Conservation (phyloP, 768 basidiomycete genomes). For the Cyclocybe aegerita region DNA sequence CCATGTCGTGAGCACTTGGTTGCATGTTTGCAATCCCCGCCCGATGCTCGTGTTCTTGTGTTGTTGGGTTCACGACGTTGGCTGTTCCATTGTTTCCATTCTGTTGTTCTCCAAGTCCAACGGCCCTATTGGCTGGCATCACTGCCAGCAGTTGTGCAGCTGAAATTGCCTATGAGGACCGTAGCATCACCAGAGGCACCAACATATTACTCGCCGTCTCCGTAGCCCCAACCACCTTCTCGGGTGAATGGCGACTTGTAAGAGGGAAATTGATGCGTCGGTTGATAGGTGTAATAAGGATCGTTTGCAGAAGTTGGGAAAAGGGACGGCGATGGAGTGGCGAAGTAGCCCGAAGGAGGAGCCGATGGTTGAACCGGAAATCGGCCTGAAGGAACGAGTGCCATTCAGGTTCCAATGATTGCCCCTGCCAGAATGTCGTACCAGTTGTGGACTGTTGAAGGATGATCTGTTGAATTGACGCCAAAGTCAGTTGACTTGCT, state of each 20-base stretch:
- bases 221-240: constrained; percentile 46
- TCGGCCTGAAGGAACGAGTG: constrained; percentile 54
- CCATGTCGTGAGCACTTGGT: too few species aligned
- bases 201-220: constrained; percentile 30
- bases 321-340: constrained; percentile 37
- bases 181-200: constrained; percentile 47
- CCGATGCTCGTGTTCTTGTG: too few species aligned
- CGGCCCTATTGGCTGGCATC: constrained; percentile 8
- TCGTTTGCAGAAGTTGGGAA: constrained; percentile 18
- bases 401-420: constrained; percentile 46
- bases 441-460: constrained; percentile 47
- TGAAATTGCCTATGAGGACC: constrained; percentile 17
- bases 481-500: not conserved
- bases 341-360: constrained; percentile 51
- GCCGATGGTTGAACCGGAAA: constrained; percentile 58
- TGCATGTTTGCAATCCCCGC: too few species aligned
- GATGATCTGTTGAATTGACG: not conserved
- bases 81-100: too few species aligned
- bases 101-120: too few species aligned
- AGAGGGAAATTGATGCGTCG: constrained; percentile 22
- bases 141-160: constrained; percentile 4
- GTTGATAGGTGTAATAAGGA: constrained; percentile 35
- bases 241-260: constrained; percentile 40
- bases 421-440: constrained; percentile 57
- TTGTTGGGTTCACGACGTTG: too few species aligned